phyloP scores from a whole-genome alignment of 2,329 filamentous ascomycete species.

The Penicillium italicum region DNA sequence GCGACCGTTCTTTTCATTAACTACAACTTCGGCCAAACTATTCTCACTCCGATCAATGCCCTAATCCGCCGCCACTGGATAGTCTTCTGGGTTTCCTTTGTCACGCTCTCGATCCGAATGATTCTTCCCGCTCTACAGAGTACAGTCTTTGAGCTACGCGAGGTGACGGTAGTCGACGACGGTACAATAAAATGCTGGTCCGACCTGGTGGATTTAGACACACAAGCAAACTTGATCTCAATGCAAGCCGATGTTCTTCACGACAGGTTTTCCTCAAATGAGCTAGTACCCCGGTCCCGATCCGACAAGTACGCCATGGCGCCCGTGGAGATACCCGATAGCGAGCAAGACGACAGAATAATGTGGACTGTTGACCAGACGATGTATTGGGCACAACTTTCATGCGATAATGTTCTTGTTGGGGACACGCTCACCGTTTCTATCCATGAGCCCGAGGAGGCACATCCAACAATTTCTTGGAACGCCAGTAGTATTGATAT shows the following conservation, averaged over 20 bases:
- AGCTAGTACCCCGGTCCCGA: slow-evolving; percentile 22
- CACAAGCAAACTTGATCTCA: slow-evolving; percentile 32
- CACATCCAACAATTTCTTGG: slow-evolving; percentile 26
- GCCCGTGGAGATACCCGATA: slow-evolving; percentile 31
- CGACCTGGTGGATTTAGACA: slow-evolving; percentile 24
- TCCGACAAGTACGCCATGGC: slow-evolving; percentile 31
- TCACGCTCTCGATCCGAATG: slow-evolving; percentile 33
- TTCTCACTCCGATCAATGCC: slow-evolving; percentile 33
- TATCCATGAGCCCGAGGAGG: slow-evolving; percentile 17
- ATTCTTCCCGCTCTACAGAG: slow-evolving; percentile 34
- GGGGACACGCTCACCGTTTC: slow-evolving; percentile 22
- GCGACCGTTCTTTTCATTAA: slow-evolving; percentile 36
- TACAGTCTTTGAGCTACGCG: slow-evolving; percentile 31
- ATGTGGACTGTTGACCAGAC: slow-evolving; percentile 35
- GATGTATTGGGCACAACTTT: slow-evolving; percentile 31
- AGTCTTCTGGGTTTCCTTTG: slow-evolving; percentile 30
- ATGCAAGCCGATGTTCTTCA: slow-evolving; percentile 25
- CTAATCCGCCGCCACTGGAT: slow-evolving; percentile 33
- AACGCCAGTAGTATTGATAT: slow-evolving; percentile 27
- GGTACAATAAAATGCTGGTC: slow-evolving; percentile 31
- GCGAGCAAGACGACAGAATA: slow-evolving; percentile 20
- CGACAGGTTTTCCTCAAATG: slow-evolving; percentile 18
- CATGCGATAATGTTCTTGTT: slow-evolving; percentile 22
- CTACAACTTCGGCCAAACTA: slow-evolving; percentile 37
- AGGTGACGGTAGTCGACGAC: slow-evolving; percentile 22